phyloP scores from a whole-genome alignment of 2,329 filamentous ascomycete species.

The Pestalotiopsis sp. region DNA sequence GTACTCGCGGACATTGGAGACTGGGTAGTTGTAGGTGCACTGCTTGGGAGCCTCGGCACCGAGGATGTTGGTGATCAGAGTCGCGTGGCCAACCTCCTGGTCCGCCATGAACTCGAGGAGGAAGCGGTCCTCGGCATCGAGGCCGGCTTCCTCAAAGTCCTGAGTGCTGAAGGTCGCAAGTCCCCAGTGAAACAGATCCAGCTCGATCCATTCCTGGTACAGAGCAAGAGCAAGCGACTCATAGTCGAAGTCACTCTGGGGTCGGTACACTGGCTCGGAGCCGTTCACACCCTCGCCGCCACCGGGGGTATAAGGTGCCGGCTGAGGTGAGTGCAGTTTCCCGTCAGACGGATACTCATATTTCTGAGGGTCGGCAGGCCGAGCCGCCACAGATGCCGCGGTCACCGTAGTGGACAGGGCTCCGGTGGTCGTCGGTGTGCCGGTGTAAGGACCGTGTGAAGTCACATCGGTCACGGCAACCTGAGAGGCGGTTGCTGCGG shows the following conservation, averaged over 20 bases:
- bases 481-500: constrained; percentile 25
- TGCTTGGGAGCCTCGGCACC: constrained; percentile 70
- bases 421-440: constrained; percentile 68
- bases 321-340: constrained; percentile 65
- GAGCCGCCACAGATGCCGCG: constrained; percentile 58
- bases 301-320: constrained; percentile 71
- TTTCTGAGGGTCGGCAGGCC: constrained; percentile 61
- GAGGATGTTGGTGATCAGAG: constrained; percentile 76
- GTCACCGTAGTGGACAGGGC: constrained; percentile 63
- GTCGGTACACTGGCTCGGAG: constrained; percentile 73
- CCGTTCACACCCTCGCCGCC: constrained; percentile 80
- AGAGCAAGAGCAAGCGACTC: constrained; percentile 74
- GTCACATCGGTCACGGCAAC: constrained; percentile 58
- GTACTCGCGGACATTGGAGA: constrained; percentile 72
- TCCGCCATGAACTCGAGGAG: constrained; percentile 77
- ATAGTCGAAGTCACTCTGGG: constrained; percentile 82
- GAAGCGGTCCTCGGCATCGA: constrained; percentile 69
- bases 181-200: constrained; percentile 80
- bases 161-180: constrained; percentile 68
- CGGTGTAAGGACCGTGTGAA: constrained; percentile 70
- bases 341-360: constrained; percentile 75
- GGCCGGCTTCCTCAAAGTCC: constrained; percentile 70
- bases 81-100: constrained; percentile 79
- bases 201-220: constrained; percentile 84
- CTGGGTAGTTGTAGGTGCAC: constrained; percentile 84